Evolutionary conservation across 2,329 filamentous ascomycete genomes (phyloP).

Genomic region (Ascochyta koolunga): DNA sequence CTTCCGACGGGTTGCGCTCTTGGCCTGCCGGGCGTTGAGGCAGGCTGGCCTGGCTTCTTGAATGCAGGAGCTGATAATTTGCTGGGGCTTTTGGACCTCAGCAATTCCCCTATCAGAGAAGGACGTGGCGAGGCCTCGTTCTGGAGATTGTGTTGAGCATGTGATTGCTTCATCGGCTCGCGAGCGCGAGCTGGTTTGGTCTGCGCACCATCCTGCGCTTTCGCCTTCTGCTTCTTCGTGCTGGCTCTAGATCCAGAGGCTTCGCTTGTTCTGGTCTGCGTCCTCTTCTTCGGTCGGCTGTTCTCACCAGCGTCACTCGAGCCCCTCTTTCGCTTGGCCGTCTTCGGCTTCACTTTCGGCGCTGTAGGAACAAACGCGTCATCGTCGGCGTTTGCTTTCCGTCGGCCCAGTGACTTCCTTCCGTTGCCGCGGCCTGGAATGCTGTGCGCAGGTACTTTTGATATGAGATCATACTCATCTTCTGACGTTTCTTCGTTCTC

Average conservation of each 20-base stretch:
- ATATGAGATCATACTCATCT: conserved; percentile 1
- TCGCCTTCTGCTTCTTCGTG: neutral
- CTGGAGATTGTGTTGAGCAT: neutral
- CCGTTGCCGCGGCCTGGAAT: neutral
- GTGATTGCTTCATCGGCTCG: neutral
- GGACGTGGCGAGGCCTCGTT: conserved; percentile 8
- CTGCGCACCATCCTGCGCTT: neutral
- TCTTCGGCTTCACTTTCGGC: conserved; percentile 6
- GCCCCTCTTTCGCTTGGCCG: conserved; percentile 18
- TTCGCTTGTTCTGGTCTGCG: neutral
- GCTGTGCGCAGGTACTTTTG: neutral
- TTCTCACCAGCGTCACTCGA: neutral
- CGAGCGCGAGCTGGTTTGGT: neutral
- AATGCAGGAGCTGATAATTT: conserved; percentile 12
- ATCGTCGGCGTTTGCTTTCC: conserved; percentile 12
- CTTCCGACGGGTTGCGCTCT: conserved; percentile 2
- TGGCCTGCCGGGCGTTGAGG: conserved; percentile 24
- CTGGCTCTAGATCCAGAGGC: neutral
- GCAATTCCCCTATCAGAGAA: conserved; percentile 22
- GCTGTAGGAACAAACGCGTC: conserved; percentile 15
- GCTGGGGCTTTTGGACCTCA: conserved; percentile 13
- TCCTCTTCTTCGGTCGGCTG: conserved; percentile 5
- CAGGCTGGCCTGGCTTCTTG: conserved; percentile 25
- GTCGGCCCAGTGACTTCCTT: conserved; percentile 3
- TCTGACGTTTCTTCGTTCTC: neutral